Base-by-base conservation (phyloP, 2,329 filamentous ascomycete species). In the Diaporthe velutina region DNA sequence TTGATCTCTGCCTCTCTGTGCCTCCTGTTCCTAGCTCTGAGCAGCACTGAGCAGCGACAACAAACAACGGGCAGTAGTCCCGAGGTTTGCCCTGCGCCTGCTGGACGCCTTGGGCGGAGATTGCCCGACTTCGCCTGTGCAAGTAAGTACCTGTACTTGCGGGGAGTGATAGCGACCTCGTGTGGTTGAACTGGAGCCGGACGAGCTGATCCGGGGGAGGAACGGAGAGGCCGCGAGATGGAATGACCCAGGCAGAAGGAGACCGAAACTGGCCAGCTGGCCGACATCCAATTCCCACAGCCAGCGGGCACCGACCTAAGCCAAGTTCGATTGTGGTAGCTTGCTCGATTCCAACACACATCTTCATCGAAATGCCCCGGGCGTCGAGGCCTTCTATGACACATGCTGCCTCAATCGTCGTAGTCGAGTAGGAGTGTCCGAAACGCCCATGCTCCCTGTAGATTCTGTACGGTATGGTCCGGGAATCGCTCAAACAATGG, bases 41-140 rank as follows among this genome's bases (percentile, higher is more conserved):
- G 42, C 48, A 19, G 40, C 42, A 40, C 5, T 45, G 50, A 50
- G 42, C 35, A 52, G 40, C 60, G n/a, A 68, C 22, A 38, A 33
- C 45, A n/a, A 40, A 17, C 30, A 17, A 58, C 6, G 25, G 50
- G 25, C 5, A 40, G 28, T 30, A 22, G 33, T 7, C n/a, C 50
- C 58, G 60, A 50, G 22, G 45, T 30, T 10, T 15, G 19, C 30
- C 19, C 60, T 48, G 38, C 25, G 33, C 28, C 35, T 38, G 25
- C 35, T n/a, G 6, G 60, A 17, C 35, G 28, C 48, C 35, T 19
- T 48, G 17, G 15, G 40, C 73, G 70, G 73, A 75, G 61, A 75
- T 75, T 75, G 58, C 25, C 73, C 73, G 73, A 64, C 42, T 61
- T 40, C 38, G 60, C 70, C 64, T 40, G 38, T 52, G 38, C 52